A percentile compares a stretch with the other conserved stretches of the same genome.
phyloP scores from a whole-genome alignment of 164 flowering plant species.

The Stephania japonica region DNA sequence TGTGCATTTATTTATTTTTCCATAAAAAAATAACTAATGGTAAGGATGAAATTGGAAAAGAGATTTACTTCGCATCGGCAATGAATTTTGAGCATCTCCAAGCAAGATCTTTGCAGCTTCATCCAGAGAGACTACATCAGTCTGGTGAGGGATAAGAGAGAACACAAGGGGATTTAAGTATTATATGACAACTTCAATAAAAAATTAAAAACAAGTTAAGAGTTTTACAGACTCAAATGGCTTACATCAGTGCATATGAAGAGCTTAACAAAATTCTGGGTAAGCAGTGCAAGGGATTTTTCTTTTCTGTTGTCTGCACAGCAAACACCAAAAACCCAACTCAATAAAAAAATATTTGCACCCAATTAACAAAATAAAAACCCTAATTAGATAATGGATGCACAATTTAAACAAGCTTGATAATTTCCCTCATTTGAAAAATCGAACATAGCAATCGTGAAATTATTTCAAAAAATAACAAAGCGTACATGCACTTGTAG shows the following conservation, averaged over 20 bases:
- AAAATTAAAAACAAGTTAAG: not conserved
- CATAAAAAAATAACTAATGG: not conserved
- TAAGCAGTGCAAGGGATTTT: slow-evolving; percentile 81
- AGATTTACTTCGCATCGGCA: slow-evolving; percentile 63
- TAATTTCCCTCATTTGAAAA: not conserved
- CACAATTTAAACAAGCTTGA: not conserved
- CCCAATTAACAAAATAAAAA: not conserved
- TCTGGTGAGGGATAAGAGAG: slow-evolving; percentile 26
- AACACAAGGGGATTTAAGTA: not conserved
- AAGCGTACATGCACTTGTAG: not conserved
- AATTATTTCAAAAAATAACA: not conserved
- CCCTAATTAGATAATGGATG: not conserved
- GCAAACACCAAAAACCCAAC: slow-evolving; percentile 1
- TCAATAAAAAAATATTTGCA: slow-evolving; percentile 5
- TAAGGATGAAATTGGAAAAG: slow-evolving; percentile 8
- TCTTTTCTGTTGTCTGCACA: slow-evolving; percentile 72
- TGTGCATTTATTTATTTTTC: no score
- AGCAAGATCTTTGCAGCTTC: slow-evolving; percentile 81
- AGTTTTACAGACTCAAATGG: not conserved
- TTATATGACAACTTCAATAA: not conserved
- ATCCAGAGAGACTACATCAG: slow-evolving; percentile 64
- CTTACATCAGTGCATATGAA: slow-evolving; percentile 77
- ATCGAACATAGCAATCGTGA: not conserved
- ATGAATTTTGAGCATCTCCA: slow-evolving; percentile 49
- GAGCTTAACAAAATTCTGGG: slow-evolving; percentile 92